Evolutionary conservation across 1,284 basidiomycete genomes (phyloP), one percentile per base, ranked within the genome.

Genomic region (Ceratobasidium sp.): DNA sequence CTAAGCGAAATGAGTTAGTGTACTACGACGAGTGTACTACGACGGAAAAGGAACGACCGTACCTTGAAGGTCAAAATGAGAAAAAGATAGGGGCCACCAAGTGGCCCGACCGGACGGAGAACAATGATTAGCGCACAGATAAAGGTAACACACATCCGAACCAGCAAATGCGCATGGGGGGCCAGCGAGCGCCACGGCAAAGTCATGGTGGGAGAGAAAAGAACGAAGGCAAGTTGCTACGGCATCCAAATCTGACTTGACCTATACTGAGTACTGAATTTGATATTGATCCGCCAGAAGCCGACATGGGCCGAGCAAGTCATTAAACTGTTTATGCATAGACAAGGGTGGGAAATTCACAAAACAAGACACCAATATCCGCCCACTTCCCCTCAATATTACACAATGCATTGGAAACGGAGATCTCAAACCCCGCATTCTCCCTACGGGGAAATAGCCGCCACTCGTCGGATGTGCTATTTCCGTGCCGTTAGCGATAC

Each of bases 31-130:
- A 12, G n/a, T 12, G 20, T 6, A 12, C 45, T 7, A 20, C 45
- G 7, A 12, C 10, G 8, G 32, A 54, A 13, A 31, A 3, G 47
- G 12, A 54, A 67, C 29, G 7, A 5, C 4, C 35, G 38, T 31
- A 20, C 64, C 52, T 84, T 84, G 31, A 84, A 71, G 1, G 81
- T 79, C 4, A 84, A 75, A 3, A 81, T 80, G 1, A 84, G 76
- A 73, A 82, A 84, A 25, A 81, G 82, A 56, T 76, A 78, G 1
- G 71, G 68, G 3, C 83, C 82, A 3, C 83, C 83, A 25, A 80
- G 74, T 29, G 69, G 74, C 15, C 82, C 80, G 69, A 82, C 80
- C 0, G 82, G 81, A 4, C 77, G 80, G 12, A 82, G 70, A 29
- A 81, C 81, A 50, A 84, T 76, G 35, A 81, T 70, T 27, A 80